Evolutionary conservation across 345 rosid genomes (phyloP), one percentile per base, ranked within the genome.

Genomic region (Gossypium herbaceum): DNA sequence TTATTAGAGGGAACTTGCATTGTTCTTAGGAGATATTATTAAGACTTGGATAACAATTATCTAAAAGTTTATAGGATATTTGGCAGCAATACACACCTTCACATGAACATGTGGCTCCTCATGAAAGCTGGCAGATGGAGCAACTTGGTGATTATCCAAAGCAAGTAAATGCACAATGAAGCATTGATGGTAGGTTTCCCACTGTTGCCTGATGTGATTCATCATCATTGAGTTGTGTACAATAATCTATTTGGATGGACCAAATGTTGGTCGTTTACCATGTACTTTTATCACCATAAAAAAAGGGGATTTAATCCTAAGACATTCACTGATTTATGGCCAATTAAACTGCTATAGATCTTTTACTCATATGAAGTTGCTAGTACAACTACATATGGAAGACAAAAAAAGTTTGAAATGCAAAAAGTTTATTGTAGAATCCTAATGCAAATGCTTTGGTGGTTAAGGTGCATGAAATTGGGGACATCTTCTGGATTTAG

Each of bases 61-160:
- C 19, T 76, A 55, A 67, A 11, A 47, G 11, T 43, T 15, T 9
- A 3, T 16, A 66, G 69, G 4, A 12, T 60, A 17, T 68, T 72
- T 82, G 78, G 81, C 92, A 94, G 98, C 83, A 84, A 75, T 90
- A 88, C 73, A 73, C 82, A 68, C 95, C 97, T 69, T 83, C 83
- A 57, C 97, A 94, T 66, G 85, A 86, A 73, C 92, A 88, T 0
- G 82, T 94, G 48, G 94, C 98, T 72, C 77, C 94, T 50, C 94
- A 81, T n/a, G 97, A 92, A 84, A 94, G 94, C 92, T 94, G 98
- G 98, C 78, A 86, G 67, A 86, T 82, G 90, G 85, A 88, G 78
- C 84, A 94, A 72, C 88, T 90, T 8, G 93, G 90, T 62, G 87
- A 81, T 69, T 87, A 87, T 66, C 74, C 86, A n/a, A 80, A 74